phyloP scores from a whole-genome alignment of 371 early-diverging fungal species.

The Rhizopus stolonifer region DNA sequence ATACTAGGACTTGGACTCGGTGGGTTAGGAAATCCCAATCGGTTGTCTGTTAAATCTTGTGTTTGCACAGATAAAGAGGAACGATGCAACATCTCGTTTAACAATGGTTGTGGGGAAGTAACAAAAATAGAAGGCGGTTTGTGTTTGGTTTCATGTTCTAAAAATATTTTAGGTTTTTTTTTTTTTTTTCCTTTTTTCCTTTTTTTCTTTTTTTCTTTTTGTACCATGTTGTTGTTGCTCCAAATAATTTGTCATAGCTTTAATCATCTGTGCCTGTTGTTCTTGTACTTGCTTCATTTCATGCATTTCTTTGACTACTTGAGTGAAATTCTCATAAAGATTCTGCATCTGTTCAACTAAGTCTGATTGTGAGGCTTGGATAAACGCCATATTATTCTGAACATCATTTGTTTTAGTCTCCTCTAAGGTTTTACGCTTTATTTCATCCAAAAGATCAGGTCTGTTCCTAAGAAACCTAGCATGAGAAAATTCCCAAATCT shows the following conservation, averaged over 20 bases:
- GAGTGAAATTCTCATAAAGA: conserved; percentile 68
- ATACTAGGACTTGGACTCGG: conserved; percentile 26
- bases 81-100: background rate
- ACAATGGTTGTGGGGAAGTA: conserved; percentile 33
- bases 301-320: conserved; percentile 70
- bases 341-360: conserved; percentile 70
- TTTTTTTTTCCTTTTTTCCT: too few species aligned
- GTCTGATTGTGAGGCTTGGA: conserved; percentile 77
- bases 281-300: conserved; percentile 67
- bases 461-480: conserved; percentile 78
- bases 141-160: too few species aligned
- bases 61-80: conserved; percentile 31
- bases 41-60: conserved; percentile 19
- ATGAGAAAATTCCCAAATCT: conserved; percentile 93
- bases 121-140: conserved; percentile 61
- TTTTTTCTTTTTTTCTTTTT: background rate
- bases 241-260: conserved; percentile 60
- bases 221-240: conserved; percentile 45
- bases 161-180: too few species aligned
- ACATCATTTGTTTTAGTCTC: conserved; percentile 75
- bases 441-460: conserved; percentile 80
- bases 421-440: conserved; percentile 86
- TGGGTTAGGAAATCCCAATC: conserved; percentile 5
- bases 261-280: conserved; percentile 62
- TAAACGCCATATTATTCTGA: conserved; percentile 70